A percentile compares a stretch with the other conserved stretches of the same genome.
Evolutionary conservation across 768 basidiomycete species (phyloP).

Genomic region (Stropharia rugosoannulata): DNA sequence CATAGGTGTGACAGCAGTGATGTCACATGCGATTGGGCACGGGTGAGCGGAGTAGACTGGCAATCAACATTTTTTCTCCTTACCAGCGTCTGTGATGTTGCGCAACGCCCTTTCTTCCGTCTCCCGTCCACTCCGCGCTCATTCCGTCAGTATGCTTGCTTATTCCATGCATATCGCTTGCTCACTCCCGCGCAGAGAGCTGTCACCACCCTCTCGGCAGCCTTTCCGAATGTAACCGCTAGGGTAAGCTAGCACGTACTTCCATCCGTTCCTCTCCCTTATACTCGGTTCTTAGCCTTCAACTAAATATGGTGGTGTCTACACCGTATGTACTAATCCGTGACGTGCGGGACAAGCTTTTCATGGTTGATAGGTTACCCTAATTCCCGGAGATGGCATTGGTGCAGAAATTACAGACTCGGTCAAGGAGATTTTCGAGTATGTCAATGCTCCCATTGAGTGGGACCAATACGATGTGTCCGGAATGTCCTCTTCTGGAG

Average conservation of each 20-base stretch:
- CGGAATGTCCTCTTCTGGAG: constrained; percentile 91
- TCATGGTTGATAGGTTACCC: constrained; percentile 67
- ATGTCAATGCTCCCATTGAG: constrained; percentile 97
- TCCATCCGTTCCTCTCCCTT: constrained; percentile 12
- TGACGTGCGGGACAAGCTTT: constrained; percentile 13
- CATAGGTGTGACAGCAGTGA: not conserved
- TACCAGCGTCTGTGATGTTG: constrained; percentile 51
- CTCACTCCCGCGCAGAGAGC: constrained; percentile 44
- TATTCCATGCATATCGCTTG: not conserved
- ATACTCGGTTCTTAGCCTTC: constrained; percentile 49
- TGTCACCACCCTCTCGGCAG: constrained; percentile 77
- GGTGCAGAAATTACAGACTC: constrained; percentile 97
- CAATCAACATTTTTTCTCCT: constrained; percentile 26
- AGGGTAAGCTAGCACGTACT: constrained; percentile 43
- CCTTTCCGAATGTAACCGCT: constrained; percentile 73
- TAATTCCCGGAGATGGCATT: constrained; percentile 98
- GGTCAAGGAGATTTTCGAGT: constrained; percentile 98
- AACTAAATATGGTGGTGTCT: constrained; percentile 91
- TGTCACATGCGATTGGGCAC: constrained; percentile 4
- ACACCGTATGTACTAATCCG: constrained; percentile 55
- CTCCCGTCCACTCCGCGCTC: constrained; percentile 50
- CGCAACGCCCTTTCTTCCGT: constrained; percentile 61
- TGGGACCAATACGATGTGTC: constrained; percentile 99
- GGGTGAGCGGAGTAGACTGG: constrained; percentile 4
- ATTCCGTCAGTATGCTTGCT: constrained; percentile 39